Evolutionary conservation across 768 basidiomycete genomes (phyloP).

Genomic region (Termitomyces sp.): DNA sequence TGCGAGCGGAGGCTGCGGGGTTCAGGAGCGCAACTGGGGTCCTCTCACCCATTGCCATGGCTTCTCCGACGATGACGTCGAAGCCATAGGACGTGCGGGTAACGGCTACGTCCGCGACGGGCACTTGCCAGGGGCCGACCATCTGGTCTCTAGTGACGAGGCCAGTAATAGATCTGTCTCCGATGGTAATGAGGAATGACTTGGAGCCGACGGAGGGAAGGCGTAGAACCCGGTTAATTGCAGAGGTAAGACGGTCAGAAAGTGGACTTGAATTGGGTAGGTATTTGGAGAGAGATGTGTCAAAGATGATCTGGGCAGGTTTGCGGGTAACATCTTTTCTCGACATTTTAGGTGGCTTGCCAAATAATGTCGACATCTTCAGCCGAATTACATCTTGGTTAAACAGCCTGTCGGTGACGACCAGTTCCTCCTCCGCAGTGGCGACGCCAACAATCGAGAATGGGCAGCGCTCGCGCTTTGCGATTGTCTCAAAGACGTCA

Average conservation of each 20-base stretch:
- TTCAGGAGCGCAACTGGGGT: constrained; percentile 87
- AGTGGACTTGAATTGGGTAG: constrained; percentile 39
- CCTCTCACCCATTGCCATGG: constrained; percentile 98
- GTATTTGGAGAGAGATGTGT: constrained; percentile 63
- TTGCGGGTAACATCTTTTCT: constrained; percentile 55
- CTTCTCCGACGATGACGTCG: constrained; percentile 77
- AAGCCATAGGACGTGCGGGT: constrained; percentile 96
- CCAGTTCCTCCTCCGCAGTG: constrained; percentile 72
- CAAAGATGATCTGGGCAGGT: constrained; percentile 48
- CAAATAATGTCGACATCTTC: constrained; percentile 93
- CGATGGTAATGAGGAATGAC: constrained; percentile 97
- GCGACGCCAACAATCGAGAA: constrained; percentile 90
- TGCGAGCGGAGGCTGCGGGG: constrained; percentile 87
- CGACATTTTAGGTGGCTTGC: constrained; percentile 91
- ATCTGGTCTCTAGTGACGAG: constrained; percentile 96
- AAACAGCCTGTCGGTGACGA: constrained; percentile 86
- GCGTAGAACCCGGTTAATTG: constrained; percentile 77
- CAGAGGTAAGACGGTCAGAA: constrained; percentile 49
- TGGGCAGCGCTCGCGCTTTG: constrained; percentile 86
- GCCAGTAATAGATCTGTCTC: constrained; percentile 91
- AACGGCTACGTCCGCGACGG: constrained; percentile 95
- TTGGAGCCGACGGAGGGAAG: constrained; percentile 94
- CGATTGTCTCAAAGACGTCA: constrained; percentile 65
- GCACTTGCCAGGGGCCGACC: constrained; percentile 99
- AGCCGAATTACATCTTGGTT: constrained; percentile 78